Percentiles rank a stretch among this genome's conserved stretches.
Conservation (phyloP, 495 filamentous ascomycete genomes). For the Lophiotrema nucula region DNA sequence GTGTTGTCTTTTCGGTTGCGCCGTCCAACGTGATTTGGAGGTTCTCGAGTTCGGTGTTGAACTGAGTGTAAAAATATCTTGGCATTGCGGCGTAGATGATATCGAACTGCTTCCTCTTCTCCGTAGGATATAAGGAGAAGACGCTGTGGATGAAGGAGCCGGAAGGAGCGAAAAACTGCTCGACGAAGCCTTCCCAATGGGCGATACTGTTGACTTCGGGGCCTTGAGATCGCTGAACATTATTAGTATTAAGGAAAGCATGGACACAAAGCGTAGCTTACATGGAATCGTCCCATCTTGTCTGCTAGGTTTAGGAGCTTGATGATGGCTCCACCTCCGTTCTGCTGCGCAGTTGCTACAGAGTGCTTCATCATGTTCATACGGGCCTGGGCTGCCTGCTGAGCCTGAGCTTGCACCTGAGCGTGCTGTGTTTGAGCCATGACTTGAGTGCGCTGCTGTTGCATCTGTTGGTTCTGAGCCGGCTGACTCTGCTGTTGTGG, state of each 20-base stretch:
- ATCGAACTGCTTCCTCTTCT: conserved; percentile 68
- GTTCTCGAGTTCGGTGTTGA: conserved; percentile 73
- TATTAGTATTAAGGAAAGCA: too few species aligned
- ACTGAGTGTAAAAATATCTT: conserved; percentile 79
- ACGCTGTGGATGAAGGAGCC: conserved; percentile 18
- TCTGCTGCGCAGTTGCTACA: conserved; percentile 31
- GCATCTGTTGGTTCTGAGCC: conserved; percentile 20
- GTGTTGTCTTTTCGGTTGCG: conserved; percentile 38
- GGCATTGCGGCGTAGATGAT: conserved; percentile 71
- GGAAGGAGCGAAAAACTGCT: conserved; percentile 65
- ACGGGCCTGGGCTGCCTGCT: neutral
- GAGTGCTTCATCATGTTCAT: conserved; percentile 26
- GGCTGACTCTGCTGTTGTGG: conserved; percentile 38
- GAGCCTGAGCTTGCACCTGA: neutral
- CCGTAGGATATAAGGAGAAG: conserved; percentile 30
- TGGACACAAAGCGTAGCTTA: too few species aligned
- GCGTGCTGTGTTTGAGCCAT: conserved; percentile 7
- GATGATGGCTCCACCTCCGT: too few species aligned
- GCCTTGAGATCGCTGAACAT: too few species aligned
- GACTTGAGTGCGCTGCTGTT: conserved; percentile 30
- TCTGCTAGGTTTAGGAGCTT: conserved; percentile 71
- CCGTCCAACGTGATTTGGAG: conserved; percentile 74
- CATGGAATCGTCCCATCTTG: conserved; percentile 63
- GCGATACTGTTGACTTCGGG: conserved; percentile 51
- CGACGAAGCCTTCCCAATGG: conserved; percentile 75